Evolutionary conservation across 2,329 filamentous ascomycete genomes (phyloP).

Genomic region (Exophiala mesophila): DNA sequence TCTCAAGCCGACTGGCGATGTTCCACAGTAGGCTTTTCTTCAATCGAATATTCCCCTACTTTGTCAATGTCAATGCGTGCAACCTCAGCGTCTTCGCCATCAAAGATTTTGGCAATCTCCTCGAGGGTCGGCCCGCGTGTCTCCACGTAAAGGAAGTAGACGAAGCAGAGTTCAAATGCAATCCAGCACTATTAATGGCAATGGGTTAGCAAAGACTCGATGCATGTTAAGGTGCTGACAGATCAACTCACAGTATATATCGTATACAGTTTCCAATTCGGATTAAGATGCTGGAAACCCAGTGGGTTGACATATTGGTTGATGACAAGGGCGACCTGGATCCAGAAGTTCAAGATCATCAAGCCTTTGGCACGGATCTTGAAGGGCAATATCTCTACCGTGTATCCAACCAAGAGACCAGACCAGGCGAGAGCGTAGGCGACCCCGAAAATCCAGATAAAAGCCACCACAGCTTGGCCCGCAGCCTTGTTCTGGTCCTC

Average conservation of each 20-base stretch:
- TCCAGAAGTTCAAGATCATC: slow-evolving; percentile 20
- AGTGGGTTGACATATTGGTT: slow-evolving; percentile 19
- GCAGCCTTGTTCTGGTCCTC: slow-evolving; percentile 29
- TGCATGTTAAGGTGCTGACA: background rate
- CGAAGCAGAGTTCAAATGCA: slow-evolving; percentile 37
- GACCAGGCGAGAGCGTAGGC: slow-evolving; percentile 38
- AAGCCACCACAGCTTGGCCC: slow-evolving; percentile 33
- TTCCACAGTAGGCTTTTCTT: slow-evolving; percentile 16
- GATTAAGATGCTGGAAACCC: slow-evolving; percentile 15
- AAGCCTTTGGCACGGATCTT: slow-evolving; percentile 44
- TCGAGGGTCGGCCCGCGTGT: slow-evolving; percentile 63
- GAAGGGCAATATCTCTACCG: slow-evolving; percentile 47
- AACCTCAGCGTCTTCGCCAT: slow-evolving; percentile 55
- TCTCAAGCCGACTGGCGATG: slow-evolving; percentile 12
- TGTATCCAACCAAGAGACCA: slow-evolving; percentile 36
- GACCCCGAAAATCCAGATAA: slow-evolving; percentile 42
- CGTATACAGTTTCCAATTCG: slow-evolving; percentile 19
- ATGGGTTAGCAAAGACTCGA: background rate
- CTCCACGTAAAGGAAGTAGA: slow-evolving; percentile 57
- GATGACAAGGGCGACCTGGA: slow-evolving; percentile 18
- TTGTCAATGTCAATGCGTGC: slow-evolving; percentile 52
- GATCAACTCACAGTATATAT: slow-evolving; percentile 19
- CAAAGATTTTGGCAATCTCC: slow-evolving; percentile 66
- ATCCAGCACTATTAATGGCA: slow-evolving; percentile 8
- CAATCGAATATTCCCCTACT: slow-evolving; percentile 22